phyloP scores from a whole-genome alignment of 176 grass and related monocot genomes.

The Bolboschoenus planiculmis region DNA sequence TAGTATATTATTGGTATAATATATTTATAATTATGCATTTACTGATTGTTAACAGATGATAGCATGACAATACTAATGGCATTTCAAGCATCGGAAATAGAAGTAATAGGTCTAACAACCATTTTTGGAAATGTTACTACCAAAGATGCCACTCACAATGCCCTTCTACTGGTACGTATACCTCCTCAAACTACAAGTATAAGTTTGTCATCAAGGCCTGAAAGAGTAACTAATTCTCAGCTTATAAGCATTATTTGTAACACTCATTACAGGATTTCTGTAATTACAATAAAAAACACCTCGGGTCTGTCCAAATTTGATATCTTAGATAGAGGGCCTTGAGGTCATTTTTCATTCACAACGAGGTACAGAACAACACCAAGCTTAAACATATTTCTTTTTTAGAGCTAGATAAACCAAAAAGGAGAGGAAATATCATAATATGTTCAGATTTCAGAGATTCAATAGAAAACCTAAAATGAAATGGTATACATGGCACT shows the following conservation, averaged over 20 bases:
- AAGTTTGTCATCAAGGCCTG: background rate
- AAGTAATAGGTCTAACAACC: conserved; percentile 72
- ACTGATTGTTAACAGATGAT: conserved; percentile 44
- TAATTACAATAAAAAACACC: background rate
- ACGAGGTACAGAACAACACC: background rate
- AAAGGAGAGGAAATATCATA: background rate
- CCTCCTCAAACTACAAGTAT: background rate
- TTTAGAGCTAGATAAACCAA: background rate
- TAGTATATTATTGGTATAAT: background rate
- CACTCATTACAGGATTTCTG: background rate
- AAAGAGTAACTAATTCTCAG: background rate
- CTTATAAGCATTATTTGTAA: background rate
- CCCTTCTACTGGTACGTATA: conserved; percentile 65
- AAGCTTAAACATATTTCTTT: background rate
- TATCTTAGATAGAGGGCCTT: background rate
- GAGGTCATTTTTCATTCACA: background rate
- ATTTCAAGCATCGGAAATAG: conserved; percentile 42
- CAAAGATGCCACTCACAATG: conserved; percentile 56
- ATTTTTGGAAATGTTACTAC: conserved; percentile 85
- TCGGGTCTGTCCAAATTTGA: background rate
- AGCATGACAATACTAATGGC: conserved; percentile 86
- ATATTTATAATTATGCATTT: conserved; percentile 8
- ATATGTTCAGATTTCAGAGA: background rate
- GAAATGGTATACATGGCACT: background rate
- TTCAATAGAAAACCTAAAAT: background rate